These are phyloP conservation scores for Cytospora leucostoma DNA, from an alignment of 2,329 filamentous ascomycete species.

Conservation along the genomic window DNA sequence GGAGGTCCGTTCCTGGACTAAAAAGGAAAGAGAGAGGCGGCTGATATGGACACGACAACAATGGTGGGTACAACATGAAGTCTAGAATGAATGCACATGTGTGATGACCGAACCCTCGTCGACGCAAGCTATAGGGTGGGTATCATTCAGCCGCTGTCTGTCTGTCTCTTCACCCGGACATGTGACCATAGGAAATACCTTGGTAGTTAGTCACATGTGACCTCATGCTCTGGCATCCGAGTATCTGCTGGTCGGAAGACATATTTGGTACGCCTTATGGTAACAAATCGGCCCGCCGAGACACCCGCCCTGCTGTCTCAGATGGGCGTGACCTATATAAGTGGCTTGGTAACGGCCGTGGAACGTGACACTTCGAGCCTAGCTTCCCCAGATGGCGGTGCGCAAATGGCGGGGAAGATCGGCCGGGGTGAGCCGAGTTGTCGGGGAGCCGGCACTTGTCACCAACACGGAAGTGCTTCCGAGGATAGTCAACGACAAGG, in stretches of 20 bases:
- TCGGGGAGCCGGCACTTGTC: constrained; percentile 13
- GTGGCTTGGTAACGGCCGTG: neutral
- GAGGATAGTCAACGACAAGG: constrained; percentile 5
- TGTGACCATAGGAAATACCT: constrained; percentile 5
- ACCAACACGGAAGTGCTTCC: constrained; percentile 12
- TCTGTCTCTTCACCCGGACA: constrained; percentile 1
- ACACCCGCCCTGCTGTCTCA: constrained; percentile 12
- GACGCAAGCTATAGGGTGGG: constrained; percentile 2
- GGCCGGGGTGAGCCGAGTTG: constrained; percentile 4
- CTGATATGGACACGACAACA: constrained; percentile 12
- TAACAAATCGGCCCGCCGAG: constrained; percentile 33
- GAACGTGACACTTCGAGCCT: neutral
- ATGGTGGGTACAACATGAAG: constrained; percentile 6
- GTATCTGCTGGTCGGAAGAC: constrained; percentile 12
- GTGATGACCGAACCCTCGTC: neutral
- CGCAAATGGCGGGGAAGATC: constrained; percentile 12
- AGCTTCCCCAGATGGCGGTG: constrained; percentile 7
- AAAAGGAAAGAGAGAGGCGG: constrained; percentile 7
- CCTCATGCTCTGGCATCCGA: neutral
- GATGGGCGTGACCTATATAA: constrained; percentile 2
- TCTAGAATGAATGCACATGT: neutral
- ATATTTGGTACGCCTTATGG: constrained; percentile 6
- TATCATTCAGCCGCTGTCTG: constrained; percentile 18
- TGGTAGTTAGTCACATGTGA: constrained; percentile 6
- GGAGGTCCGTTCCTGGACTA: constrained; percentile 12